A percentile compares a stretch with the other conserved stretches of the same genome.
phyloP scores from a whole-genome alignment of 78 protist genomes.

The Cavenderia fasciculata region DNA sequence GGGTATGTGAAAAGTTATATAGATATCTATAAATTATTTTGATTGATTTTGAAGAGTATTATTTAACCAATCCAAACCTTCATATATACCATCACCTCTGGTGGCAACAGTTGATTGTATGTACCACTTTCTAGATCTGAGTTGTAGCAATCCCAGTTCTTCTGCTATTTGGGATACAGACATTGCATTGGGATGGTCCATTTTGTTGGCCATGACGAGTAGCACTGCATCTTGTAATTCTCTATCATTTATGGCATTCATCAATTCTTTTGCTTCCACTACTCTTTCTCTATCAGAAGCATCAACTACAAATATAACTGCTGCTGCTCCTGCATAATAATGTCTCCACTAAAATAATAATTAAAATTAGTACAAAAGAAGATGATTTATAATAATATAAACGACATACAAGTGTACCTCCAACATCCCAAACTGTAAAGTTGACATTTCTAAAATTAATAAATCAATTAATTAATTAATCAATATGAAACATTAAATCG shows the following conservation, averaged over 20 bases:
- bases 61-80: slow-evolving; percentile 93
- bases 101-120: slow-evolving; percentile 89
- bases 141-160: slow-evolving; percentile 76
- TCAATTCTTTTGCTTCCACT: slow-evolving; percentile 75
- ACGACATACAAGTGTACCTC: too few species aligned
- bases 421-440: neutral
- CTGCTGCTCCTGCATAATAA: slow-evolving; percentile 78
- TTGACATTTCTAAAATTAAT: neutral
- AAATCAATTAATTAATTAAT: neutral
- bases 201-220: neutral
- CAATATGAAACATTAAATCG: neutral
- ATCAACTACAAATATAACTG: slow-evolving; percentile 95
- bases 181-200: neutral
- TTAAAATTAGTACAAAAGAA: too few species aligned
- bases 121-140: slow-evolving; percentile 88
- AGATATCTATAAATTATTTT: too few species aligned
- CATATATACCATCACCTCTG: slow-evolving; percentile 91
- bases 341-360: slow-evolving; percentile 87
- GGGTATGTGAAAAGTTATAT: too few species aligned
- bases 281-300: slow-evolving; percentile 88
- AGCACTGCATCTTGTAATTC: neutral
- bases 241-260: neutral
- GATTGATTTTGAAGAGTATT: too few species aligned
- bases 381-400: too few species aligned
- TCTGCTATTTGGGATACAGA: neutral